These are phyloP conservation scores for Aspergillus eucalypticola DNA, from an alignment of 2,329 filamentous ascomycete genomes.

Conservation along the genomic window DNA sequence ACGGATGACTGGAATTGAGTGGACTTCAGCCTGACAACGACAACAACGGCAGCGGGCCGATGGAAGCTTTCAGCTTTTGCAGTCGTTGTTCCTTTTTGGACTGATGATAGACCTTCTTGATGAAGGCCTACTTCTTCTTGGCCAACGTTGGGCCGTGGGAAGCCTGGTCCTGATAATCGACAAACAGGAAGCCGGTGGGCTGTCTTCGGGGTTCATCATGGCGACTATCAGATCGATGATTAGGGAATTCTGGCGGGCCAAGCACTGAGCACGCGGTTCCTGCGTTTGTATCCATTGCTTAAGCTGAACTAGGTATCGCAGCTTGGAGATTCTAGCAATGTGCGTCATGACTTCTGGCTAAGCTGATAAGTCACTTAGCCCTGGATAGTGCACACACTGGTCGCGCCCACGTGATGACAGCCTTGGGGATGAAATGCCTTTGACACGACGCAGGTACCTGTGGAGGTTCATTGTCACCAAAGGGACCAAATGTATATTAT, in stretches of 20 bases:
- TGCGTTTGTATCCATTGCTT: neutral
- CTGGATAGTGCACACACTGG: too few species aligned
- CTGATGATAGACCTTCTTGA: neutral
- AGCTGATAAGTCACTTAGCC: too few species aligned
- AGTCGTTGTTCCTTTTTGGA: neutral
- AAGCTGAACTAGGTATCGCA: too few species aligned
- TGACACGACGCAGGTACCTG: too few species aligned
- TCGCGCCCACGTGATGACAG: too few species aligned
- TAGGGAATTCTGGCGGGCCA: neutral
- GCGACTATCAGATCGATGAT: neutral
- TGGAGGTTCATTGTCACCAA: too few species aligned
- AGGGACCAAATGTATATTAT: too few species aligned
- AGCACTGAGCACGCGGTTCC: neutral
- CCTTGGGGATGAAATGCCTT: too few species aligned
- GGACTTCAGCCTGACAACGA: too few species aligned
- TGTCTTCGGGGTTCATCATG: too few species aligned
- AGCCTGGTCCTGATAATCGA: neutral
- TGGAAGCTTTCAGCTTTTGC: neutral
- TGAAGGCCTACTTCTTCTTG: neutral
- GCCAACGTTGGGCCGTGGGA: neutral
- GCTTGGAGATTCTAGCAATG: neutral
- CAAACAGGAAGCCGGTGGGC: neutral
- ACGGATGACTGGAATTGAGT: too few species aligned
- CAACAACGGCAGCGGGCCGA: neutral
- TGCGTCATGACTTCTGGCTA: too few species aligned